Conservation (phyloP, 352 stramenopile species). For the Aphanomyces stellatus region DNA sequence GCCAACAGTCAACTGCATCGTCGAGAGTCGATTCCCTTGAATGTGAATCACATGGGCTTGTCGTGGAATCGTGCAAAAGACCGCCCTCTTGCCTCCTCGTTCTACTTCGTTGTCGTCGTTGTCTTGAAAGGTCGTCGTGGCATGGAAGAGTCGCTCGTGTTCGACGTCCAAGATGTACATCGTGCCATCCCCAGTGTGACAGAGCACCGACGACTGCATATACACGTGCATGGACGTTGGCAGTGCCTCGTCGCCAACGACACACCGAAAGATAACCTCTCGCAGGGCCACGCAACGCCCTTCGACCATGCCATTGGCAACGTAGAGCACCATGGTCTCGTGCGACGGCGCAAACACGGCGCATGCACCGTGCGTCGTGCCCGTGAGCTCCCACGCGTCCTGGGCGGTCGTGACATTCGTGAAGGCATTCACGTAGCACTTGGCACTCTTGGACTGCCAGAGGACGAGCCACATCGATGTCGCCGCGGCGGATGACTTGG, state of each 20-base stretch:
- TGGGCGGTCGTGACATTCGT: background rate
- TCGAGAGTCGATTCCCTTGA: background rate
- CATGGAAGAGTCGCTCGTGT: background rate
- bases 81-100: too few species aligned
- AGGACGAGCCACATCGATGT: background rate
- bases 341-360: background rate
- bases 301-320: background rate
- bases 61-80: too few species aligned
- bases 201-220: background rate
- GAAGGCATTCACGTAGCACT: slow-evolving; percentile 2
- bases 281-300: background rate
- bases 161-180: background rate
- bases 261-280: background rate
- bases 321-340: background rate
- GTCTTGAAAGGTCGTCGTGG: background rate
- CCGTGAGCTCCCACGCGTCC: background rate
- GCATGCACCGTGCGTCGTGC: background rate
- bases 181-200: background rate
- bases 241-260: background rate
- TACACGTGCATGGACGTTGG: background rate
- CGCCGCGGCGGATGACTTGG: background rate
- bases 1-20: background rate
- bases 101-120: too few species aligned
- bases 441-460: background rate
- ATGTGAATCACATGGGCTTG: background rate